phyloP scores from a whole-genome alignment of 1,139 yeast genomes.

The Hemisphaericaspora lyxosophila region DNA sequence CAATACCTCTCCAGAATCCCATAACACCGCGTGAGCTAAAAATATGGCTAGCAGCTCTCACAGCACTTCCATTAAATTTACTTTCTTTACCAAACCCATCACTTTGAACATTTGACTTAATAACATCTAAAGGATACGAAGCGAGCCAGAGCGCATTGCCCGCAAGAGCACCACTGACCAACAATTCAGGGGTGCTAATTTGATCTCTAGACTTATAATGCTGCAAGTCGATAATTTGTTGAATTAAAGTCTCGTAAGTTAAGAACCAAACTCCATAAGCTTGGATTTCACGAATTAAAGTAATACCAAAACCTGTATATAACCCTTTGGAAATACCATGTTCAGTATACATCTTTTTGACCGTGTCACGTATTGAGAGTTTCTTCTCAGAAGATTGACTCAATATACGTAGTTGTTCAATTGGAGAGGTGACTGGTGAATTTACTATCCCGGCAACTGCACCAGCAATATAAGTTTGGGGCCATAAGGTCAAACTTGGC shows the following conservation, averaged over 20 bases:
- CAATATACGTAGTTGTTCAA: slow-evolving; percentile 72
- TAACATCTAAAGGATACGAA: slow-evolving; percentile 70
- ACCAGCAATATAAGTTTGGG: slow-evolving; percentile 71
- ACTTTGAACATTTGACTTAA: slow-evolving; percentile 69
- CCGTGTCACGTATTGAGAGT: slow-evolving; percentile 43
- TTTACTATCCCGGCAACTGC: slow-evolving; percentile 79
- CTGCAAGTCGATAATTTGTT: slow-evolving; percentile 32
- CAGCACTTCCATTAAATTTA: slow-evolving; percentile 45
- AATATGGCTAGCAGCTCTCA: slow-evolving; percentile 49
- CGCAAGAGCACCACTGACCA: slow-evolving; percentile 65
- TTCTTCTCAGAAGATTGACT: slow-evolving; percentile 52
- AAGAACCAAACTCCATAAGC: slow-evolving; percentile 85
- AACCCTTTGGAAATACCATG: slow-evolving; percentile 54
- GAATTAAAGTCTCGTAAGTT: slow-evolving; percentile 64
- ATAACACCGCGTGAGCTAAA: slow-evolving; percentile 45
- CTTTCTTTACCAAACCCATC: slow-evolving; percentile 53
- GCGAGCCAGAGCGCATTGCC: slow-evolving; percentile 73
- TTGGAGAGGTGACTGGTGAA: slow-evolving; percentile 69
- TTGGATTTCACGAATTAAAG: slow-evolving; percentile 67
- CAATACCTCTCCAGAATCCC: slow-evolving; percentile 73
- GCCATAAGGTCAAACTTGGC: slow-evolving; percentile 47
- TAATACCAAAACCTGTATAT: slow-evolving; percentile 60
- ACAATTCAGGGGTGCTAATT: slow-evolving; percentile 60
- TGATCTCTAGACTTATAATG: slow-evolving; percentile 46
- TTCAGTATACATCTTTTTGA: slow-evolving; percentile 41